Percentiles rank a stretch among this genome's conserved stretches.
phyloP scores from a whole-genome alignment of 2,329 filamentous ascomycete species.

The Calonectria ilicicola region DNA sequence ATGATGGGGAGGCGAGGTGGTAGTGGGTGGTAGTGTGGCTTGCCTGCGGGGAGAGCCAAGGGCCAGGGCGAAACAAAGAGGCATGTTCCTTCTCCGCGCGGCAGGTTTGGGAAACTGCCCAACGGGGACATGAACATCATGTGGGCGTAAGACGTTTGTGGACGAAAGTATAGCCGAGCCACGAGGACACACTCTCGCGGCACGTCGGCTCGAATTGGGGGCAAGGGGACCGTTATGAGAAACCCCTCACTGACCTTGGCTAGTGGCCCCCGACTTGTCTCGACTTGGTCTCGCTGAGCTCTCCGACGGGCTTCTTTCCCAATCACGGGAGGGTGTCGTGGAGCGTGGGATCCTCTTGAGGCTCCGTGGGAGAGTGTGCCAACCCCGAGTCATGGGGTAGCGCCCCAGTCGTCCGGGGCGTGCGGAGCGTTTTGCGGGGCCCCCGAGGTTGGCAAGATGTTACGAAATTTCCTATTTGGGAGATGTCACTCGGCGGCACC shows the following conservation, averaged over 20 bases:
- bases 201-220: not conserved
- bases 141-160: not conserved
- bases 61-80: not conserved
- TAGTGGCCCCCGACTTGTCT: not conserved
- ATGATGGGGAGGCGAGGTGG: not conserved
- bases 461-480: slow-evolving; percentile 11
- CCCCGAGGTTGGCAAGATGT: slow-evolving; percentile 14
- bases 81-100: not conserved
- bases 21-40: not conserved
- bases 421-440: not conserved
- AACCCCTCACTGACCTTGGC: not conserved
- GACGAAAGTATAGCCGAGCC: not conserved
- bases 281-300: slow-evolving; percentile 2
- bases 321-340: not conserved
- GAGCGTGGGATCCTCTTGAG: not conserved
- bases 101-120: slow-evolving; percentile 1
- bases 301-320: slow-evolving; percentile 18
- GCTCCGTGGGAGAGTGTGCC: not conserved
- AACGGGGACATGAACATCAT: not conserved
- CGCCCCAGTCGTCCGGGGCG: not conserved
- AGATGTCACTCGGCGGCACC: slow-evolving; percentile 6
- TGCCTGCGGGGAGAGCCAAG: not conserved
- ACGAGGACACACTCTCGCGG: not conserved
- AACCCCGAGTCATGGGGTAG: slow-evolving; percentile 9
- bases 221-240: not conserved